Base-by-base conservation (phyloP, 345 rosid species). In the Moricandia arvensis region DNA sequence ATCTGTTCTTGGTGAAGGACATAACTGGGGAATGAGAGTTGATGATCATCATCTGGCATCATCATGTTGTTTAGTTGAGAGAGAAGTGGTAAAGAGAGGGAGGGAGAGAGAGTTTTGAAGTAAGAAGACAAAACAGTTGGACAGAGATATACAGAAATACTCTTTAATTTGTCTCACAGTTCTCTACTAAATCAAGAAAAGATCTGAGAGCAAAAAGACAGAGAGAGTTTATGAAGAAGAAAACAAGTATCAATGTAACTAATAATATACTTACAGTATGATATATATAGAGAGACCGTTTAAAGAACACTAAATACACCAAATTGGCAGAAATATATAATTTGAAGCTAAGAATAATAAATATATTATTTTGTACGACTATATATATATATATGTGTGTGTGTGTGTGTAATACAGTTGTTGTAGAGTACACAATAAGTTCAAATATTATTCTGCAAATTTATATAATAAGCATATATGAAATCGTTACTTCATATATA, bases 41-140 rank as follows among this genome's bases (percentile, higher is more conserved):
- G 87, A 81, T 76, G 84, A 80, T 73, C 82, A 82, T 78, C 81
- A 72, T 78, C 69, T 72, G 88, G 83, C 87, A 90, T 87, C 86
- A 83, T 90, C 84, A 81, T 67, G 71, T 41, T 63, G 66, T 71
- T 76, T 69, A 61, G 74, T 45, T 54, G 57, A 60, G 55, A 60
- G 18, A 37, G 57, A 26, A 7, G 31, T 8, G 4, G 66, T 63
- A 53, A 34, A 66, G 66, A 33, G 38, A 63, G 59, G 35, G 47
- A 51, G 57, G 8, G 2, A 67, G 51, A 51, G 45, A 72, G 54
- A 65, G 60, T 59, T 63, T 72, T 29, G 11, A 66, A 77, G 59
- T 65, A 82, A 73, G 79, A 59, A 67, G 65, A 76, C 76, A 61
- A 60, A 47, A 71, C 57, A 75, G 79, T 37, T 75, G 79, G 79